Percentiles rank a stretch among this genome's conserved stretches.
These are phyloP conservation scores for Phoma herbarum DNA, from an alignment of 2,329 filamentous ascomycete species.

Conservation along the genomic window DNA sequence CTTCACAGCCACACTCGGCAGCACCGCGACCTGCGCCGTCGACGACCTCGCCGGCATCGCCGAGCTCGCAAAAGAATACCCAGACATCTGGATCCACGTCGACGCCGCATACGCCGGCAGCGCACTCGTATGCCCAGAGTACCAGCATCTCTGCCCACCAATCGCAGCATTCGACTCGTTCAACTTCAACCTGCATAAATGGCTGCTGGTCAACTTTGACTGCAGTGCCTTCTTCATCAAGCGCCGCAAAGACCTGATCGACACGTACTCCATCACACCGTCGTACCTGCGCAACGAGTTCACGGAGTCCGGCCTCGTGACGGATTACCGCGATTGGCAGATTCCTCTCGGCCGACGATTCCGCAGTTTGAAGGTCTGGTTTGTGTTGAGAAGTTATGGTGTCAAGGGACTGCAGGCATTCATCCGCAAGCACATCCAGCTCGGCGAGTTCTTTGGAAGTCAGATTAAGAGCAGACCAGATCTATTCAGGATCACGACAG, in stretches of 20 bases:
- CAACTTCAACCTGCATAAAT: conserved; percentile 97
- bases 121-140: conserved; percentile 82
- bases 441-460: conserved; percentile 75
- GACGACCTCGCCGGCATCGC: conserved; percentile 81
- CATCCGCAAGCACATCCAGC: conserved; percentile 71
- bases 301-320: conserved; percentile 83
- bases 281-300: conserved; percentile 84
- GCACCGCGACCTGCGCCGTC: conserved; percentile 86
- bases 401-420: conserved; percentile 77
- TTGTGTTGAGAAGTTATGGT: conserved; percentile 85
- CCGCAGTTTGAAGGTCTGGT: conserved; percentile 92
- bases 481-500: conserved; percentile 78
- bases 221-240: conserved; percentile 79
- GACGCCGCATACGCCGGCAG: conserved; percentile 93
- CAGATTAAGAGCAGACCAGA: conserved; percentile 69
- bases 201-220: conserved; percentile 94
- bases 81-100: conserved; percentile 85
- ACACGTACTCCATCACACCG: conserved; percentile 79
- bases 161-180: conserved; percentile 82
- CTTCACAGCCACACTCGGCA: conserved; percentile 83
- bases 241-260: conserved; percentile 76
- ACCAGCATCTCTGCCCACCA: conserved; percentile 71
- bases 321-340: conserved; percentile 97
- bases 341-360: conserved; percentile 91
- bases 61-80: conserved; percentile 61